These are phyloP conservation scores for Drechslerella dactyloides DNA, from an alignment of 2,329 filamentous ascomycete species.

Conservation along the genomic window DNA sequence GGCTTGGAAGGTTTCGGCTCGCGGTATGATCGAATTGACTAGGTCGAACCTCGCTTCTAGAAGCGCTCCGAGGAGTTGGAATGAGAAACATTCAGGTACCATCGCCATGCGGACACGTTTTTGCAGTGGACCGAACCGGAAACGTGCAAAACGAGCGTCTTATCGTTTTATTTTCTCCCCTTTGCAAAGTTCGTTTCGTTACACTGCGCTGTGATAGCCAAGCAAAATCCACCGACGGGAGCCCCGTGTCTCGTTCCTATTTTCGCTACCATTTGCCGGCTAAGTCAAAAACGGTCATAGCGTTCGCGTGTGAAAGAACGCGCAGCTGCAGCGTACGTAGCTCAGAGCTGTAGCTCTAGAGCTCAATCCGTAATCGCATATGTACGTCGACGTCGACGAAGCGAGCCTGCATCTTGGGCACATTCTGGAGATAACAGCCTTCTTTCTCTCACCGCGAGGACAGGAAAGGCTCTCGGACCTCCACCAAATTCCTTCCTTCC, in stretches of 20 bases:
- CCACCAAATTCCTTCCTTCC: not conserved
- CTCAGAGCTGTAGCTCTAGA: not conserved
- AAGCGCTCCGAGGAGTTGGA: not conserved
- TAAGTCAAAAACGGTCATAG: constrained; percentile 7
- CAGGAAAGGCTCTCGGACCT: not conserved
- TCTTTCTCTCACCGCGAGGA: no score
- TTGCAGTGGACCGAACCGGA: not conserved
- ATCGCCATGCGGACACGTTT: not conserved
- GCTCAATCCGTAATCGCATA: not conserved
- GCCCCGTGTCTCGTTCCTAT: constrained; percentile 9
- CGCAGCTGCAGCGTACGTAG: not conserved
- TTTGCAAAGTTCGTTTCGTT: not conserved
- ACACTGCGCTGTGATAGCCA: not conserved
- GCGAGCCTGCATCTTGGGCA: no score
- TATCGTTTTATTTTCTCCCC: not conserved
- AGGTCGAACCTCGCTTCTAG: constrained; percentile 2
- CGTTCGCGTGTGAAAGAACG: not conserved
- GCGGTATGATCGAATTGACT: not conserved
- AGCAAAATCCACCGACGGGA: constrained; percentile 10
- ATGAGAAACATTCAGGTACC: constrained; percentile 6
- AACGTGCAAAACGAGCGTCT: not conserved
- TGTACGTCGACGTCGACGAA: no score
- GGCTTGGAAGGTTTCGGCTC: not conserved
- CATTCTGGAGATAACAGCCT: not conserved
- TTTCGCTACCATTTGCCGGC: not conserved